A percentile compares a stretch with the other conserved stretches of the same genome.
These are phyloP conservation scores for Pilobolus umbonatus DNA, from an alignment of 192 early-diverging fungal species.

Conservation along the genomic window DNA sequence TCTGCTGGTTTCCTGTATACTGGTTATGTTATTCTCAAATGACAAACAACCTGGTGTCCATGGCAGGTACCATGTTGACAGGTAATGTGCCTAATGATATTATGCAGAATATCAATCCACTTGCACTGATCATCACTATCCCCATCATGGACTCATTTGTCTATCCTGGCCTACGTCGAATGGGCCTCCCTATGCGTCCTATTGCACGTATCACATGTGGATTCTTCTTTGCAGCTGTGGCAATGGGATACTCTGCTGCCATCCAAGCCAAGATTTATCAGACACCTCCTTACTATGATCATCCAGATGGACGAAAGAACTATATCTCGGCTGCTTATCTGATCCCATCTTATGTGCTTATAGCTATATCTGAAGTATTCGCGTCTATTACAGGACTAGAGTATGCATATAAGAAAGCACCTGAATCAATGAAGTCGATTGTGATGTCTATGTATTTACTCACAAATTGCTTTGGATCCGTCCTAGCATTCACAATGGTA, in stretches of 20 bases:
- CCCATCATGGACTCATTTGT: conserved; percentile 67
- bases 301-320: conserved; percentile 38
- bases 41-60: conserved; percentile 59
- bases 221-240: conserved; percentile 53
- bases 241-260: conserved; percentile 61
- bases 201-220: conserved; percentile 64
- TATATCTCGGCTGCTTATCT: conserved; percentile 55
- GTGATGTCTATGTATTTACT: conserved; percentile 66
- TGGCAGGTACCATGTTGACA: conserved; percentile 56
- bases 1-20: conserved; percentile 69
- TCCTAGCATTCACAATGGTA: conserved; percentile 54
- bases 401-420: conserved; percentile 65
- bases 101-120: conserved; percentile 65
- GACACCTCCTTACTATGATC: conserved; percentile 51
- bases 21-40: conserved; percentile 73
- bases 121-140: conserved; percentile 64
- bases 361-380: conserved; percentile 66
- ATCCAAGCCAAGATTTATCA: conserved; percentile 62
- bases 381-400: conserved; percentile 64
- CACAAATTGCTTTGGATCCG: conserved; percentile 48
- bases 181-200: conserved; percentile 51
- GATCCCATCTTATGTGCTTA: conserved; percentile 56
- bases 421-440: conserved; percentile 59
- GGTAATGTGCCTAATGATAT: conserved; percentile 61
- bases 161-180: conserved; percentile 54